These are phyloP conservation scores for Hymenoscyphus fraxineus DNA, from an alignment of 2,329 filamentous ascomycete genomes.

Conservation along the genomic window DNA sequence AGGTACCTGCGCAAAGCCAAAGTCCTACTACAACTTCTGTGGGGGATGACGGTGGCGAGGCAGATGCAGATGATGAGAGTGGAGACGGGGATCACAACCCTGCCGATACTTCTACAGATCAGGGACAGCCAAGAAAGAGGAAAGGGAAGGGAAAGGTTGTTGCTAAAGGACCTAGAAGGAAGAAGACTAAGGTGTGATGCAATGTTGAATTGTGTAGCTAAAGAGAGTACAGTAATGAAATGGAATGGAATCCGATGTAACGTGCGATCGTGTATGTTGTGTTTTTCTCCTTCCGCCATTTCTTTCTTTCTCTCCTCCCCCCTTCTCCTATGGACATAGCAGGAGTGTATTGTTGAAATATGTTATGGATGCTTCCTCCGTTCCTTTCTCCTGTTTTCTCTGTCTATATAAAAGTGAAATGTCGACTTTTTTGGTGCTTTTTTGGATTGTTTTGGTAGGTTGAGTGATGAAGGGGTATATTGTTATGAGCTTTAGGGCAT, in stretches of 20 bases:
- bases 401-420: background rate
- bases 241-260: background rate
- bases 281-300: background rate
- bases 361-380: background rate
- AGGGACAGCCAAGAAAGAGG: slow-evolving; percentile 10
- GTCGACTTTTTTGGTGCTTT: background rate
- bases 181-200: slow-evolving; percentile 10
- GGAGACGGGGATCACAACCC: slow-evolving; percentile 15
- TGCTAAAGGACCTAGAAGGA: slow-evolving; percentile 11
- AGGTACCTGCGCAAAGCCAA: slow-evolving; percentile 7
- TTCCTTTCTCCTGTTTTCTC: background rate
- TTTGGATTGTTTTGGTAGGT: background rate
- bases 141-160: slow-evolving; percentile 11
- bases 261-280: background rate
- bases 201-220: background rate
- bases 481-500: background rate
- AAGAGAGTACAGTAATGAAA: background rate
- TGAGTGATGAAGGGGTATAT: background rate
- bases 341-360: background rate
- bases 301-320: background rate
- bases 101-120: slow-evolving; percentile 3
- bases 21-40: slow-evolving; percentile 6
- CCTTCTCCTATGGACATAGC: background rate
- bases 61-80: slow-evolving; percentile 15
- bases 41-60: slow-evolving; percentile 2